Conservation (phyloP, 2,329 filamentous ascomycete genomes). For the Fusarium torulosum region DNA sequence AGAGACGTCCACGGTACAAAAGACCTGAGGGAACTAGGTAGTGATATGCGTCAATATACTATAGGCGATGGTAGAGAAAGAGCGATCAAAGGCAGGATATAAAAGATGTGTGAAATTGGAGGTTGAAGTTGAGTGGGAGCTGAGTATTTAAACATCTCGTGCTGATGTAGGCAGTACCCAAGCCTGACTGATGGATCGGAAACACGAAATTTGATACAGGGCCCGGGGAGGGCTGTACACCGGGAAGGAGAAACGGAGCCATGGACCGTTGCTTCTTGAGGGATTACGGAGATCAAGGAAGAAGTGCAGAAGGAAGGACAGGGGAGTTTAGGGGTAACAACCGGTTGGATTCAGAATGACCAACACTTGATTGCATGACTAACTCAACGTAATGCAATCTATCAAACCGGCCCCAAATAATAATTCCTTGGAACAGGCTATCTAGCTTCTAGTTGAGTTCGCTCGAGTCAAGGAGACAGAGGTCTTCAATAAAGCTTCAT, state of each 20-base stretch:
- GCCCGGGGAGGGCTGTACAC: constrained; percentile 19
- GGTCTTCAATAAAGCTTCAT: constrained; percentile 1
- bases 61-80: not conserved
- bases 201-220: constrained; percentile 28
- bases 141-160: constrained; percentile 36
- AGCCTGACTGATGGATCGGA: constrained; percentile 36
- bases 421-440: constrained; percentile 20
- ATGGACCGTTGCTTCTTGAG: too few relatives aligned
- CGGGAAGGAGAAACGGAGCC: too few relatives aligned
- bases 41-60: constrained; percentile 8
- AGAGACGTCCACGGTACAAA: constrained; percentile 8
- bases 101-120: constrained; percentile 20
- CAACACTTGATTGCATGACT: constrained; percentile 13
- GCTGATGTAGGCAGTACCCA: constrained; percentile 35
- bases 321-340: constrained; percentile 12
- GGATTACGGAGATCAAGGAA: too few relatives aligned
- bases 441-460: constrained; percentile 24
- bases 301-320: constrained; percentile 1
- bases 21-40: constrained; percentile 1
- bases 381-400: not conserved
- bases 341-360: constrained; percentile 11
- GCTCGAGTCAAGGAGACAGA: constrained; percentile 34
- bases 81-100: constrained; percentile 16
- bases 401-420: not conserved
- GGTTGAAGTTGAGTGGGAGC: constrained; percentile 23